Percentiles rank a stretch among this genome's conserved stretches.
Conservation (phyloP, 495 filamentous ascomycete species). For the Articulospora tetracladia region DNA sequence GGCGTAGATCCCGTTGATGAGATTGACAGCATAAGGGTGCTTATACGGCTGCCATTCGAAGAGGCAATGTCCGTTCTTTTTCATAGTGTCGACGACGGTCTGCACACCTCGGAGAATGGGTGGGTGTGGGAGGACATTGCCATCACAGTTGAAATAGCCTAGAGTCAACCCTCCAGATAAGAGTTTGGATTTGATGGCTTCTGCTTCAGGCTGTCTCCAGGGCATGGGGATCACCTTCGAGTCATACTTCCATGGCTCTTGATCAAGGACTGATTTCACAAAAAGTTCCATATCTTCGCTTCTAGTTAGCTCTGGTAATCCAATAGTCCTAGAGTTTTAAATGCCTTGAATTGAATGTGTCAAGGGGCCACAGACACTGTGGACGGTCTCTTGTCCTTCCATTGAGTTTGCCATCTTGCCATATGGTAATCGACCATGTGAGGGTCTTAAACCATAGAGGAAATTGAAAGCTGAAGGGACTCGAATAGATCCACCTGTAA, state of each 20-base stretch:
- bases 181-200: slow-evolving; percentile 29
- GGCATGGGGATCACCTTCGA: slow-evolving; percentile 55
- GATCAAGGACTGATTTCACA: slow-evolving; percentile 51
- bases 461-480: slow-evolving; percentile 58
- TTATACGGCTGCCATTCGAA: slow-evolving; percentile 38
- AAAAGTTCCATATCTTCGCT: slow-evolving; percentile 60
- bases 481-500: slow-evolving; percentile 60
- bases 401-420: slow-evolving; percentile 46
- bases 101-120: slow-evolving; percentile 46
- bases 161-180: slow-evolving; percentile 33
- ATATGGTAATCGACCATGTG: slow-evolving; percentile 54
- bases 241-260: slow-evolving; percentile 60
- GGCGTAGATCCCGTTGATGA: slow-evolving; percentile 35
- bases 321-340: slow-evolving; percentile 31
- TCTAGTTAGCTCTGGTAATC: slow-evolving; percentile 36
- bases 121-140: slow-evolving; percentile 62
- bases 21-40: slow-evolving; percentile 30
- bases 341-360: slow-evolving; percentile 31
- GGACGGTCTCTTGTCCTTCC: slow-evolving; percentile 49
- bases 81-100: slow-evolving; percentile 32
- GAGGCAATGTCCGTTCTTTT: slow-evolving; percentile 35
- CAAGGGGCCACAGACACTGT: slow-evolving; percentile 35
- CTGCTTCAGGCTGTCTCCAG: slow-evolving; percentile 41
- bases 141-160: slow-evolving; percentile 66
- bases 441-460: slow-evolving; percentile 56